Base-by-base conservation (phyloP, 2,329 filamentous ascomycete genomes). In the Fusarium sp. region DNA sequence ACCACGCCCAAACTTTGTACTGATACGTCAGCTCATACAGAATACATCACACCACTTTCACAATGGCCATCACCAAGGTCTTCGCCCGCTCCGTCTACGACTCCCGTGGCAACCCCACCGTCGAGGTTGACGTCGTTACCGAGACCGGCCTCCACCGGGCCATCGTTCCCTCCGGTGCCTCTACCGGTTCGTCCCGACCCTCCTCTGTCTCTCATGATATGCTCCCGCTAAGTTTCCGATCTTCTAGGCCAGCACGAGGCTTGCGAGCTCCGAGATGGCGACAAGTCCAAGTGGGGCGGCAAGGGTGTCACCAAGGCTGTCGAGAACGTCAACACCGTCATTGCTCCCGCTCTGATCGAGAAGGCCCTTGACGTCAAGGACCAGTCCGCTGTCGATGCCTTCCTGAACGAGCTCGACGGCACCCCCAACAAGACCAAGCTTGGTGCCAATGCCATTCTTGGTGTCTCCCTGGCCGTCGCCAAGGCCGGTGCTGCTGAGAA, bases 101-200 rank as follows among this genome's bases (percentile, higher is more conserved):
- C 90, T 98, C 96, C 83, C 95, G 96, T 82, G 90, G 90, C 82
- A 99, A 99, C 91, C 96, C 96, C 80, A 99, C 96, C 82, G 95
- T 98, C 80, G 95, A 98, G 89, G 95, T 98, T 79, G 95, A 98
- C 83, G 90, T 98, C 78, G 92, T 97, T 86, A 98, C 95, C 77
- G 94, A 97, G 87, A 97, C 93, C 78, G 95, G 95, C 80, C 91
- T 98, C 72, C 95, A 98, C 91, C 94, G 95, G 81, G 95, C 95
- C 82, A 98, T 98, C 82, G 95, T 98, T 71, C 95, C 95, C 78
- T 98, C 95, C 74, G 95, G 95, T 83, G 95, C 95, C 79, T 98
- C 95, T 78, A 98, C 95, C 78, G 94, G 92, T 95, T 83, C 80
- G 91, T 81, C 64, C 72, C 76, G 75, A 79, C 54, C 67, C 60